Evolutionary conservation across 2,329 filamentous ascomycete genomes (phyloP), one percentile per base, ranked within the genome.

Genomic region (Fusarium zealandicum): DNA sequence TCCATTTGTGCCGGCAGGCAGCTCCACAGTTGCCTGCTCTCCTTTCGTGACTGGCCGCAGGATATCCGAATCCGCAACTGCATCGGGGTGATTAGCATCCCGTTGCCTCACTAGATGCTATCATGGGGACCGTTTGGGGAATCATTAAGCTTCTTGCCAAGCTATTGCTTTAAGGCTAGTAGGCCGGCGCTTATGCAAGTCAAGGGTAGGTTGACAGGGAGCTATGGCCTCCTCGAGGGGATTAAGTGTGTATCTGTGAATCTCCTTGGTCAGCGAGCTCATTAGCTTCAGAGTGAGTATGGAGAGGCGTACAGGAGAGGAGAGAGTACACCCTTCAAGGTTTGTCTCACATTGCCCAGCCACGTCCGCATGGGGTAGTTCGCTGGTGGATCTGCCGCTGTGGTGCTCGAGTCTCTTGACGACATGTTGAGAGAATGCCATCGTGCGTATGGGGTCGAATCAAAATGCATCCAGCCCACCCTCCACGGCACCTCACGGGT

Each of bases 241-340:
- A 41, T 36, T 30, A 27, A 57, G 42, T 18, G 17, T 18, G 22
- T 2, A 28, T 17, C 6, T n/a, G 32, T 4, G 13, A 20, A 48
- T 37, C 37, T 32, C 36, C 31, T 48, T 52, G 50, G 50, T 48
- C 17, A 5, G 13, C 14, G 11, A 36, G 17, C 16, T 14, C 22
- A 39, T 60, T 63, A 53, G 55, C 50, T 59, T 60, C 51, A 18
- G 28, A 31, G 31, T 44, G 22, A 44, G 45, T 47, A 47, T 45
- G 42, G 50, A 52, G 45, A 46, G 41, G 32, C 42, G 50, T 38
- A 38, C 44, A 41, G 28, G 4, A 27, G 36, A 38, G 57, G 57
- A 57, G 46, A 37, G 39, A 49, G 50, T 20, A 16, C 11, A 4
- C 3, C 9, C 13, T 14, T 10, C 13, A 38, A 30, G 14, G 37